phyloP scores from a whole-genome alignment of 805 yeast species.

The Jamesozyma spencerorum region DNA sequence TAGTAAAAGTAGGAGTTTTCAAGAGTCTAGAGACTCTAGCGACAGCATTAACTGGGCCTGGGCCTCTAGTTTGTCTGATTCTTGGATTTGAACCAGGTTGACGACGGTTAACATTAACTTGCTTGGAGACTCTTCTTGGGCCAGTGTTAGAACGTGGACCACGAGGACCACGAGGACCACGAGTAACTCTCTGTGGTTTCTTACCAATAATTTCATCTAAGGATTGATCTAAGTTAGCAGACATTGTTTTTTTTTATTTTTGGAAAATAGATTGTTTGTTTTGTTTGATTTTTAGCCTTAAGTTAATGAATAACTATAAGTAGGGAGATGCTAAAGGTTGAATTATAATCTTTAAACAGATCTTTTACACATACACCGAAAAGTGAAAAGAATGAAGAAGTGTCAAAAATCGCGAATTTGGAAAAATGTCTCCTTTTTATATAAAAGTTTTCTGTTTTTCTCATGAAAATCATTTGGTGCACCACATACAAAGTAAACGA shows the following conservation, averaged over 20 bases:
- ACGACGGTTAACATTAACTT: slow-evolving; percentile 24
- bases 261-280: neutral
- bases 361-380: too few species aligned
- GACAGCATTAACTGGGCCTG: slow-evolving; percentile 27
- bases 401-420: too few species aligned
- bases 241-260: slow-evolving; percentile 37
- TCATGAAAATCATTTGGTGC: too few species aligned
- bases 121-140: slow-evolving; percentile 28
- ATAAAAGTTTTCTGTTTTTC: neutral
- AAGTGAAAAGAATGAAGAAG: too few species aligned
- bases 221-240: slow-evolving; percentile 81
- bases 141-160: slow-evolving; percentile 22
- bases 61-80: slow-evolving; percentile 15
- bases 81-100: slow-evolving; percentile 10
- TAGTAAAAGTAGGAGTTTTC: slow-evolving; percentile 50
- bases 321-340: neutral
- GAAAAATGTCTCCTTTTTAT: too few species aligned
- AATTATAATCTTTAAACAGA: too few species aligned
- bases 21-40: slow-evolving; percentile 32
- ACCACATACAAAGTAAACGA: neutral
- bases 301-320: neutral
- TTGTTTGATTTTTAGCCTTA: neutral
- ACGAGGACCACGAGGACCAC: slow-evolving; percentile 23
- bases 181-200: slow-evolving; percentile 29
- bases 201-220: slow-evolving; percentile 86